Base-by-base conservation (phyloP, 306 rosid genomes). In the Sindora glabra region DNA sequence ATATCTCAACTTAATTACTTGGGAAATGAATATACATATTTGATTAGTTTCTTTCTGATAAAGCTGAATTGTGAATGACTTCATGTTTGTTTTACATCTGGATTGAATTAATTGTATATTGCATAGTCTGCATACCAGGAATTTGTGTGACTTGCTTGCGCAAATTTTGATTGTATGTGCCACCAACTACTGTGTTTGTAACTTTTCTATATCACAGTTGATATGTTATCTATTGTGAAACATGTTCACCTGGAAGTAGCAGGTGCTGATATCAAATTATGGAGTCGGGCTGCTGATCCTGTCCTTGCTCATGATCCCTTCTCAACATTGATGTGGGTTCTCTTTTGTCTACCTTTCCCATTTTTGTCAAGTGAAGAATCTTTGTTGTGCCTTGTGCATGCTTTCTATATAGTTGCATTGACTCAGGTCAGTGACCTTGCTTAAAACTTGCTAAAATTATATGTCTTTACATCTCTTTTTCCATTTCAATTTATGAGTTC, bases 291-390 rank as follows among this genome's bases (percentile, higher is more conserved):
- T 61, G 78, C 94, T 56, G 94, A 86, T 69, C 99, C 99, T 60
- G 77, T 89, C 30, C 83, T 92, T 84, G 69, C 82, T 5, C 81
- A 67, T 57, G 96, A 92, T 45, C 94, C 99, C 23, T 92, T 92
- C 71, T 83, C 95, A 47, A 78, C 99, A 12, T 82, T 92, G 84
- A 92, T 92, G 95, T 92, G 95, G 99, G 74, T 80, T 69, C 86
- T 92, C 44, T 89, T 80, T 80, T 92, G 95, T 71, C 90, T 92
- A 24, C 99, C 99, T 14, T 63, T 69, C 70, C 99, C 83, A 36
- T 84, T 86, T 76, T 75, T 89, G 70, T 74, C 84, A 11, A 89
- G 99, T 57, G 81, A 89, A 71, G 95, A 82, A 41, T 86, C 96
- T 30, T 70, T 92, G 73, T 55, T 92, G 42, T 79, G 86, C 66